Evolutionary conservation across 306 rosid genomes (phyloP).

Genomic region (Herpetospermum pedunculosum): DNA sequence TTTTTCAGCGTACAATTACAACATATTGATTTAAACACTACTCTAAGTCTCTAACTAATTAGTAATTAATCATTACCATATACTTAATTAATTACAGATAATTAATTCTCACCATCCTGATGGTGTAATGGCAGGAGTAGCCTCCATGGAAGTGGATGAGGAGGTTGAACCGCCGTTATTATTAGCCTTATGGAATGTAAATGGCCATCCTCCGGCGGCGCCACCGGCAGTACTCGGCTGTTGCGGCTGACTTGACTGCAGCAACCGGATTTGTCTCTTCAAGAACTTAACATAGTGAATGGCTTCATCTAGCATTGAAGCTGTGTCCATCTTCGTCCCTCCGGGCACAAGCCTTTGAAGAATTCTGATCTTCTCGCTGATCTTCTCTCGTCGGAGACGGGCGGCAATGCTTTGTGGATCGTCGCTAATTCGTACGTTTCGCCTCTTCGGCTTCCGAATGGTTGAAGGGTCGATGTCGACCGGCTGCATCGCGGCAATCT

Average conservation of each 20-base stretch:
- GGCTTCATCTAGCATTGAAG: constrained; percentile 94
- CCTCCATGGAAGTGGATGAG: constrained; percentile 4
- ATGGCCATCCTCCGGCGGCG: constrained; percentile 4
- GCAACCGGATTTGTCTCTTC: constrained; percentile 67
- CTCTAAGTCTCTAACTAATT: background rate
- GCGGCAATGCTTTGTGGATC: constrained; percentile 95
- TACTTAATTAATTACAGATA: background rate
- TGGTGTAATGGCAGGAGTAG: background rate
- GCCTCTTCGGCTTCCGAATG: constrained; percentile 54
- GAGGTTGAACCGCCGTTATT: background rate
- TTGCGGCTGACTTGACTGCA: constrained; percentile 32
- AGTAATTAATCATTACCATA: background rate
- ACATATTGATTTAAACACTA: background rate
- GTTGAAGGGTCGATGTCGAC: constrained; percentile 87
- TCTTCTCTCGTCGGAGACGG: constrained; percentile 77
- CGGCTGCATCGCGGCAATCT: constrained; percentile 89
- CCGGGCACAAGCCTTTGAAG: constrained; percentile 93
- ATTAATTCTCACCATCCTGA: constrained; percentile 1
- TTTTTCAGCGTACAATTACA: background rate
- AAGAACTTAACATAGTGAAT: constrained; percentile 83
- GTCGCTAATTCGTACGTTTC: constrained; percentile 85
- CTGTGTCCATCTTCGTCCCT: constrained; percentile 91
- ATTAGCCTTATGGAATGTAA: background rate
- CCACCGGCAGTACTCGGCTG: constrained; percentile 3
- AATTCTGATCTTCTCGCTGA: constrained; percentile 77